Conservation (phyloP, 1,284 basidiomycete species). For the Malassezia yamatoensis region DNA sequence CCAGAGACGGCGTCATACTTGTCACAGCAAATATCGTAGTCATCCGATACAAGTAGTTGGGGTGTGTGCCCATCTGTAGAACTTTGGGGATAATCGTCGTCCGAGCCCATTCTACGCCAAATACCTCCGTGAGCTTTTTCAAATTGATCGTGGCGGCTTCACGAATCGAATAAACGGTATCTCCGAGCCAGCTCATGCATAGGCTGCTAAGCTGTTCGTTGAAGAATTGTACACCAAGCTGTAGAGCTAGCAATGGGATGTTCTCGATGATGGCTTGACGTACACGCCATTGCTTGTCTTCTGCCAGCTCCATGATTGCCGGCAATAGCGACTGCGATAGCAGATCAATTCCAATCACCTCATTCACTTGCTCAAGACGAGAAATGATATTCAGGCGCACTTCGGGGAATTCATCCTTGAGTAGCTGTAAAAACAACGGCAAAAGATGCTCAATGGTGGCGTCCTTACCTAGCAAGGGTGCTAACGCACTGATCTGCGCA, state of each 20-base stretch:
- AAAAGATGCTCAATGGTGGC: constrained; percentile 93
- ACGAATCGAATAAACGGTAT: constrained; percentile 95
- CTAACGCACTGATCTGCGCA: constrained; percentile 93
- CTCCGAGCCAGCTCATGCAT: constrained; percentile 98
- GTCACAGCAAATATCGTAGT: constrained; percentile 98
- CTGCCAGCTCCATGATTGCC: constrained; percentile 93
- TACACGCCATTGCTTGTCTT: constrained; percentile 99
- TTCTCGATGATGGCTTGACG: constrained; percentile 99
- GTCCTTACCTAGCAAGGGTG: constrained; percentile 85
- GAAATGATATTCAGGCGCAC: constrained; percentile 97
- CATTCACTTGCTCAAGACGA: constrained; percentile 92
- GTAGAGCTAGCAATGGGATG: constrained; percentile 87
- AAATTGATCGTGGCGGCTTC: constrained; percentile 95
- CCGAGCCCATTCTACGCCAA: constrained; percentile 95
- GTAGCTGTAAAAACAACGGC: constrained; percentile 84
- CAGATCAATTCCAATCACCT: constrained; percentile 91
- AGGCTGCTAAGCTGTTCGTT: constrained; percentile 92
- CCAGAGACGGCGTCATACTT: constrained; percentile 87
- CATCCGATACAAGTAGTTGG: constrained; percentile 97
- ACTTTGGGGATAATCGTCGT: constrained; percentile 93
- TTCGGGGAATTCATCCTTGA: constrained; percentile 98
- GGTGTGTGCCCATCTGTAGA: constrained; percentile 90
- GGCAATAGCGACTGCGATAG: constrained; percentile 91
- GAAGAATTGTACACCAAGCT: constrained; percentile 92
- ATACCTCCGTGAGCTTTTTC: constrained; percentile 94